phyloP scores from a whole-genome alignment of 257 asterid species.

The Gentiana dahurica region DNA sequence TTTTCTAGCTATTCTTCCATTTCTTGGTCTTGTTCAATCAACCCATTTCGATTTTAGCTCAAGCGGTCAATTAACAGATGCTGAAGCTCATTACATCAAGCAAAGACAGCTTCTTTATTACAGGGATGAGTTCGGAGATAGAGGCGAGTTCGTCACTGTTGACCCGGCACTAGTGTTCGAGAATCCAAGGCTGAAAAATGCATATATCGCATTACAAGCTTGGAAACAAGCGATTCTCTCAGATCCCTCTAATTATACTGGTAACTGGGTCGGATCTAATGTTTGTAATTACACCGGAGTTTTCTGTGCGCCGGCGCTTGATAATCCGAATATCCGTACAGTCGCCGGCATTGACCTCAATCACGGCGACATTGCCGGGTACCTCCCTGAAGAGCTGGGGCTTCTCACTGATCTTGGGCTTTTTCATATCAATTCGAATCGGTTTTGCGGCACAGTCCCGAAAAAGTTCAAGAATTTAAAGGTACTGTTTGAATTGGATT shows the following conservation, averaged over 20 bases:
- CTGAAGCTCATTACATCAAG: constrained; percentile 37
- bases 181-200: constrained; percentile 44
- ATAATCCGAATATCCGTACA: constrained; percentile 33
- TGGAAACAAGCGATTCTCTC: constrained; percentile 76
- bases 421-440: constrained; percentile 67
- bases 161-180: constrained; percentile 58
- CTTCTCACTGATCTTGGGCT: constrained; percentile 62
- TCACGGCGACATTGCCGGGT: constrained; percentile 87
- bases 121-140: constrained; percentile 59
- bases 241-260: constrained; percentile 55
- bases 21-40: constrained; percentile 9
- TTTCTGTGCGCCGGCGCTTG: constrained; percentile 59
- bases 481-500: constrained; percentile 55
- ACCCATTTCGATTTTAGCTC: constrained; percentile 13
- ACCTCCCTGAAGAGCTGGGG: constrained; percentile 72
- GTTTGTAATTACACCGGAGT: constrained; percentile 62
- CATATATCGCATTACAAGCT: constrained; percentile 73
- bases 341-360: constrained; percentile 76
- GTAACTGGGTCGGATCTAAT: constrained; percentile 57
- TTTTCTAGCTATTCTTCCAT: constrained; percentile 8
- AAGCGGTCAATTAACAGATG: constrained; percentile 44
- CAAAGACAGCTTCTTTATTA: constrained; percentile 61
- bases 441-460: constrained; percentile 68
- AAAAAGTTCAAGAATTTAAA: constrained; percentile 39
- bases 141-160: constrained; percentile 58